These are phyloP conservation scores for Rauvolfia tetraphylla DNA, from an alignment of 257 asterid species.

Conservation along the genomic window DNA sequence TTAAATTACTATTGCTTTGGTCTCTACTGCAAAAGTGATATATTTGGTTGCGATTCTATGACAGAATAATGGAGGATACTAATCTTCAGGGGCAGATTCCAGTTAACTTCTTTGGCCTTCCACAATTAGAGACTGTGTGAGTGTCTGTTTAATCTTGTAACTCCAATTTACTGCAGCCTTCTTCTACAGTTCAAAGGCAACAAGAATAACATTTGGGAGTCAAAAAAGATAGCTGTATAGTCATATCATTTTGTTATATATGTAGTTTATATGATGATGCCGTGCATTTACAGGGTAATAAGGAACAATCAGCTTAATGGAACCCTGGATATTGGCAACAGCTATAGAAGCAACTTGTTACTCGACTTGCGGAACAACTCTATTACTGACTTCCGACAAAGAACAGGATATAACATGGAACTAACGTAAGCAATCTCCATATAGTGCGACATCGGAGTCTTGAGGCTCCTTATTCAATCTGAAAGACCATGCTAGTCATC, in stretches of 20 bases:
- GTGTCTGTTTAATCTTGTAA: conserved; percentile 16
- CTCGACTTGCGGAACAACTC: conserved; percentile 68
- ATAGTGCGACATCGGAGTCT: background rate
- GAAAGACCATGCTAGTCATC: background rate
- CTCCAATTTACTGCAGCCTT: background rate
- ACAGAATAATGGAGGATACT: conserved; percentile 68
- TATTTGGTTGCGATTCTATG: conserved; percentile 13
- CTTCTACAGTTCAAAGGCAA: background rate
- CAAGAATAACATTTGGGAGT: background rate
- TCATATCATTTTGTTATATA: background rate
- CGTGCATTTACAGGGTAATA: conserved; percentile 44
- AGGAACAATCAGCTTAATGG: conserved; percentile 63
- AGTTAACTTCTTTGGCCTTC: conserved; percentile 43
- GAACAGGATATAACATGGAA: conserved; percentile 35
- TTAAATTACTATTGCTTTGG: background rate
- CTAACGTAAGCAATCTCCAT: conserved; percentile 39
- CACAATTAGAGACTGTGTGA: conserved; percentile 72
- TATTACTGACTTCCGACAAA: conserved; percentile 45
- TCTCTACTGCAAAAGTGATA: conserved; percentile 15
- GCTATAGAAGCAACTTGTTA: conserved; percentile 52
- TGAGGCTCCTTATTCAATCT: background rate
- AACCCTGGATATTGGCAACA: conserved; percentile 57
- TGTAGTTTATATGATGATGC: conserved; percentile 4
- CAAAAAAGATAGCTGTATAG: background rate
- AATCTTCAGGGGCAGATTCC: conserved; percentile 61